Evolutionary conservation across 306 rosid species (phyloP).

Genomic region (Gynostemma pentaphyllum): DNA sequence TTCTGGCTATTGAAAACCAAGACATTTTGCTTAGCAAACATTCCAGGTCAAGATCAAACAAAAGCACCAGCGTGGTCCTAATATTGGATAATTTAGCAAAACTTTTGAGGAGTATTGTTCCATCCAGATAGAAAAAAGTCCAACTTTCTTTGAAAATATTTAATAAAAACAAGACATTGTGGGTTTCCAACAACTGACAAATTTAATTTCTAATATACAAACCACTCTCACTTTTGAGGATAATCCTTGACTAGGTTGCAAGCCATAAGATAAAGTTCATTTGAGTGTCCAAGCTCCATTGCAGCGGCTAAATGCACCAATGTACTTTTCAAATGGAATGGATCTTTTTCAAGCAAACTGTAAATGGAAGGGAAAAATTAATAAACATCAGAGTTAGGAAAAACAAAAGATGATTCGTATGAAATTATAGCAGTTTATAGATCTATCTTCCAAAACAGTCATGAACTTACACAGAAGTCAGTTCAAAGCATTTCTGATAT

Average conservation of each 20-base stretch:
- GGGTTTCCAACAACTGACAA: neutral
- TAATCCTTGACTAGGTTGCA: conserved; percentile 94
- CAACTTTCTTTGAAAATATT: neutral
- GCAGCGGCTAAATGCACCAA: conserved; percentile 94
- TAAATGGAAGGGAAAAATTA: conserved; percentile 1
- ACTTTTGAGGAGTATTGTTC: neutral
- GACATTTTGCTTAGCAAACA: too few species aligned
- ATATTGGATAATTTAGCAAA: neutral
- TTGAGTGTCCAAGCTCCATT: conserved; percentile 91
- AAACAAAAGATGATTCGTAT: neutral
- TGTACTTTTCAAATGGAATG: conserved; percentile 82
- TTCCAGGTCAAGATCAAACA: neutral
- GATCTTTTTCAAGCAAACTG: conserved; percentile 92
- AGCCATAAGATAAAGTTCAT: conserved; percentile 94
- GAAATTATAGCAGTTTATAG: neutral
- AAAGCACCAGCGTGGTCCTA: neutral
- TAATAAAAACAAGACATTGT: neutral
- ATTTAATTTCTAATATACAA: conserved; percentile 3
- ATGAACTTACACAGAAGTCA: conserved; percentile 74
- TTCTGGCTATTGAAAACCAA: neutral
- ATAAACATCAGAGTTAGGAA: neutral
- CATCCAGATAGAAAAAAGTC: neutral
- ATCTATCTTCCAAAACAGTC: conserved; percentile 15
- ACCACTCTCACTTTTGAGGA: conserved; percentile 70
- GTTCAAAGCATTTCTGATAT: conserved; percentile 92